Evolutionary conservation across 306 rosid species (phyloP).

Genomic region (Sicyos baderoa): DNA sequence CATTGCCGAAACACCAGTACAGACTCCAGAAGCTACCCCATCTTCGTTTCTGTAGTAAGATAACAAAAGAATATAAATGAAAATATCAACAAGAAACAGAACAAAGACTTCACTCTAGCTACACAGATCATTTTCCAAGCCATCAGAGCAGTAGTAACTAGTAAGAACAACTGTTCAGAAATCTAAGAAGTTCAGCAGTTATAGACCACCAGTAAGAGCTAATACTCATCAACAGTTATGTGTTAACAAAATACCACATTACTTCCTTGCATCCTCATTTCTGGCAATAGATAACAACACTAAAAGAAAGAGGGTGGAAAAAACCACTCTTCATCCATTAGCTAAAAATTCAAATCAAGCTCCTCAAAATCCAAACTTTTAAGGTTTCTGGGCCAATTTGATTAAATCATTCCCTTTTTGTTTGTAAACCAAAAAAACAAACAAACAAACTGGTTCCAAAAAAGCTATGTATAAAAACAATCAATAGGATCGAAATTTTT

Average conservation of each 20-base stretch:
- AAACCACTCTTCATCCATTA: background rate
- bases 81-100: background rate
- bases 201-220: background rate
- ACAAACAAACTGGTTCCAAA: background rate
- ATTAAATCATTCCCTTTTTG: background rate
- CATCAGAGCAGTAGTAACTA: background rate
- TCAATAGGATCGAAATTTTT: too few species aligned
- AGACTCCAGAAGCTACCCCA: conserved; percentile 91
- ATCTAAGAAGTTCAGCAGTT: background rate
- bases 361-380: background rate
- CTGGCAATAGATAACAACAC: conserved; percentile 1
- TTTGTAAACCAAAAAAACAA: background rate
- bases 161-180: too few species aligned
- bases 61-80: conserved; percentile 17
- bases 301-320: background rate
- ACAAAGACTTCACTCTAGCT: background rate
- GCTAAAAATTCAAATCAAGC: background rate
- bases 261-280: background rate
- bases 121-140: background rate
- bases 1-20: conserved; percentile 65
- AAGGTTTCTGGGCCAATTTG: background rate
- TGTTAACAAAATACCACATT: background rate
- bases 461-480: background rate
- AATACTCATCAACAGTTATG: background rate
- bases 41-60: conserved; percentile 67